Evolutionary conservation across 768 basidiomycete genomes (phyloP).

Genomic region (Dictyophora rubrovolvata): DNA sequence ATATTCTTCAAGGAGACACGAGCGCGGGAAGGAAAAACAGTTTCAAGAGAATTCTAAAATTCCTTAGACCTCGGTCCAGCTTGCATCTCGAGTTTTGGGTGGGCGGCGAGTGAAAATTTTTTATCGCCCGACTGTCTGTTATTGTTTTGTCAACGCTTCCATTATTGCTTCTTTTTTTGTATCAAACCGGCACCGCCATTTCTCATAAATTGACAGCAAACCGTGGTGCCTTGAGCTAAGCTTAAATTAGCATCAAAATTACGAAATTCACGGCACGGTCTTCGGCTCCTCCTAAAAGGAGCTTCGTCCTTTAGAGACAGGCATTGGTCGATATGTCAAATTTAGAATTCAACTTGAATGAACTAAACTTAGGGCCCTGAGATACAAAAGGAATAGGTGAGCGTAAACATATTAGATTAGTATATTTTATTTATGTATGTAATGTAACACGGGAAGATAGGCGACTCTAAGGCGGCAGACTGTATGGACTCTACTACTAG

Average conservation of each 20-base stretch:
- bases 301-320: background rate
- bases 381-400: too few species aligned
- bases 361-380: too few species aligned
- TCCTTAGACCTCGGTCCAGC: too few species aligned
- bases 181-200: background rate
- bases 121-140: background rate
- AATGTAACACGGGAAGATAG: too few species aligned
- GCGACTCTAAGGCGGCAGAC: too few species aligned
- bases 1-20: background rate
- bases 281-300: background rate
- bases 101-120: background rate
- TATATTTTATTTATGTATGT: too few species aligned
- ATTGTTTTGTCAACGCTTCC: background rate
- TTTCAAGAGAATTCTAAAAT: background rate
- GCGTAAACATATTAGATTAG: too few species aligned
- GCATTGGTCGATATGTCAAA: too few species aligned
- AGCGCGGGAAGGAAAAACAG: background rate
- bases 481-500: too few species aligned
- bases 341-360: too few species aligned
- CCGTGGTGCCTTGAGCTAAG: background rate
- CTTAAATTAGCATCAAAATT: background rate
- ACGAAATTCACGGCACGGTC: background rate
- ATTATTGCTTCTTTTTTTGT: background rate
- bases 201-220: background rate
- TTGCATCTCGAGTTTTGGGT: too few species aligned